Evolutionary conservation across 2,329 filamentous ascomycete genomes (phyloP), one percentile per base, ranked within the genome.

Genomic region (Akanthomyces uredinophilus): DNA sequence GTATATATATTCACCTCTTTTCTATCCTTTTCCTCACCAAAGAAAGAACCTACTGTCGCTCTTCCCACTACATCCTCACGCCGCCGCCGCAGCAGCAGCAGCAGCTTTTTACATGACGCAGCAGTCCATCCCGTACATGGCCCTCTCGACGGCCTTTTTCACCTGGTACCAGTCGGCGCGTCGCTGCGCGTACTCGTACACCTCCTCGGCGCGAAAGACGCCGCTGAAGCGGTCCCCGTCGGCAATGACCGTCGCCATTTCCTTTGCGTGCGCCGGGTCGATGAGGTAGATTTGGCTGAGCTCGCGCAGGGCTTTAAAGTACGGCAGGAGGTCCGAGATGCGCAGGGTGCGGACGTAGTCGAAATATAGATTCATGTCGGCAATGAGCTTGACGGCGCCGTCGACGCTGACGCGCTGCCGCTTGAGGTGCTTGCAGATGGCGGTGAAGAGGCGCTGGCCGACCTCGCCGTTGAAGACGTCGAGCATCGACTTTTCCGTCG

Each of bases 401-500:
- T 92, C 88, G 29, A 92, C 91, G 72, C 89, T 94, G 75, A 99
- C 86, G 61, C 95, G 88, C 79, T 98, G 95, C 11, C 94, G 89
- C 79, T 99, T 99, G 67, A 99, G 84, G 76, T 99, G 95, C 77
- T 99, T 99, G 82, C 94, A 97, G 56, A 99, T 81, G 20, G 91
- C 90, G 22, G 89, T 87, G 77, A 98, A 99, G 58, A 99, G 83
- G 29, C 95, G 89, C 66, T 97, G 84, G 0, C 95, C 95, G 29
- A 99, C 94, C 78, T 99, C 95, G 75, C 95, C 92, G 74, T 96
- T 97, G 81, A 99, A 99, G 16, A 99, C 95, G 71, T 99, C 95
- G 29, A 99, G 87, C 83, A 96, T 96, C 65, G 91, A 94, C 80
- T 99, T 99, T 73, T 99, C 95, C 1, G 94, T 98, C 72, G 91